phyloP scores from a whole-genome alignment of 306 rosid genomes.

The Quercus mongolica region DNA sequence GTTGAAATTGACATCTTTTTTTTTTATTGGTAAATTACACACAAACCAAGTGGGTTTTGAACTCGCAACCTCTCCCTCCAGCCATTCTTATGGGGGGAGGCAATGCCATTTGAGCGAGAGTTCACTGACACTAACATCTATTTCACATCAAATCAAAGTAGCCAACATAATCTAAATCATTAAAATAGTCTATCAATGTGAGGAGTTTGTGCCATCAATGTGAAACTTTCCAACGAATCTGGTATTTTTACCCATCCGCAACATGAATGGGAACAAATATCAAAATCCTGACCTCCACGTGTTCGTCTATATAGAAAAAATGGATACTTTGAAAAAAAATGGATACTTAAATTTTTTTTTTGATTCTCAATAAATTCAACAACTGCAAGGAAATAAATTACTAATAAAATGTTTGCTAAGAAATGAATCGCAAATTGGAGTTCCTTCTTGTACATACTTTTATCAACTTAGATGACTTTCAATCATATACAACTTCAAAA shows the following conservation, averaged over 20 bases:
- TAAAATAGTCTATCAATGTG: background rate
- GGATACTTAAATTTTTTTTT: background rate
- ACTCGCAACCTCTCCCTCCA: no score
- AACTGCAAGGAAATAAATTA: no score
- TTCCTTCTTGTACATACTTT: no score
- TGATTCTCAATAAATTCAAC: background rate
- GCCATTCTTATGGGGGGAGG: no score
- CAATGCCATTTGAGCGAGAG: no score
- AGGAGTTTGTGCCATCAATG: background rate
- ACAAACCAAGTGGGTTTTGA: no score
- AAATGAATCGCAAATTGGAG: no score
- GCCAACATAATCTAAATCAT: background rate
- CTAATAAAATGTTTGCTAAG: no score
- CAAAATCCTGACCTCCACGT: background rate
- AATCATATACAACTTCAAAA: background rate
- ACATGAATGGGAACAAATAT: background rate
- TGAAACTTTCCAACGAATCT: background rate
- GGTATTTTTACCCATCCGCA: background rate
- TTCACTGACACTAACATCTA: background rate
- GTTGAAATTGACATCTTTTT: background rate
- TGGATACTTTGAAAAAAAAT: background rate
- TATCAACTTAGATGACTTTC: no score
- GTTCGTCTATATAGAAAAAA: background rate
- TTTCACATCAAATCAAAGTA: background rate
- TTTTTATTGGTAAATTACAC: no score